Evolutionary conservation across 2,329 filamentous ascomycete species (phyloP).

Genomic region (Phaeosphaeria sp.): DNA sequence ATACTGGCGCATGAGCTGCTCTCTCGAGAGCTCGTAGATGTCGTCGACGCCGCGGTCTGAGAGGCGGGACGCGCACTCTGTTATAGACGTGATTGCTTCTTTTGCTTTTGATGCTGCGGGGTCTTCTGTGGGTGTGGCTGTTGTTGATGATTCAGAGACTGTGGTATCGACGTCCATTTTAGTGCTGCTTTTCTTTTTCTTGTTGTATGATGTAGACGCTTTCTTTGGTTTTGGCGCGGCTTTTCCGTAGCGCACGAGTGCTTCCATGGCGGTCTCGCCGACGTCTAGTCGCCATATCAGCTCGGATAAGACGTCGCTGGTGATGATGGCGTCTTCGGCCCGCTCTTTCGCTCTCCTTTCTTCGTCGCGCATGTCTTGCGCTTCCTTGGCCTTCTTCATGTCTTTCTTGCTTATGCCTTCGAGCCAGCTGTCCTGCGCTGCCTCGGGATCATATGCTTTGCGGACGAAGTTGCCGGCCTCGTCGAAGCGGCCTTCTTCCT

Average conservation of each 20-base stretch:
- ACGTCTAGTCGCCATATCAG: constrained; percentile 77
- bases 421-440: constrained; percentile 89
- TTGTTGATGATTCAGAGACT: too few relatives aligned
- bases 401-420: constrained; percentile 93
- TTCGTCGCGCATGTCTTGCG: constrained; percentile 82
- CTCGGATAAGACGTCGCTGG: constrained; percentile 73
- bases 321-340: constrained; percentile 76
- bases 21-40: constrained; percentile 90
- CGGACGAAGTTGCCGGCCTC: constrained; percentile 89
- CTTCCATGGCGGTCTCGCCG: constrained; percentile 87
- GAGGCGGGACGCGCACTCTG: constrained; percentile 86
- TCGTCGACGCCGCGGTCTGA: constrained; percentile 83
- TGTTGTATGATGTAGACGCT: constrained; percentile 14
- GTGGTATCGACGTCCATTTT: constrained; percentile 74
- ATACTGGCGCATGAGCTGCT: constrained; percentile 83
- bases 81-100: constrained; percentile 79
- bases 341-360: constrained; percentile 75
- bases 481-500: constrained; percentile 93
- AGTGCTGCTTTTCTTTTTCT: constrained; percentile 53
- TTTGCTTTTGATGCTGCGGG: constrained; percentile 73
- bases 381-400: constrained; percentile 85
- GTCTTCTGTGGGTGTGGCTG: constrained; percentile 63
- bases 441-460: constrained; percentile 87
- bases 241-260: constrained; percentile 80
- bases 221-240: constrained; percentile 53